Evolutionary conservation across 192 early-diverging fungal species (phyloP).

Genomic region (Coemansia biformis): DNA sequence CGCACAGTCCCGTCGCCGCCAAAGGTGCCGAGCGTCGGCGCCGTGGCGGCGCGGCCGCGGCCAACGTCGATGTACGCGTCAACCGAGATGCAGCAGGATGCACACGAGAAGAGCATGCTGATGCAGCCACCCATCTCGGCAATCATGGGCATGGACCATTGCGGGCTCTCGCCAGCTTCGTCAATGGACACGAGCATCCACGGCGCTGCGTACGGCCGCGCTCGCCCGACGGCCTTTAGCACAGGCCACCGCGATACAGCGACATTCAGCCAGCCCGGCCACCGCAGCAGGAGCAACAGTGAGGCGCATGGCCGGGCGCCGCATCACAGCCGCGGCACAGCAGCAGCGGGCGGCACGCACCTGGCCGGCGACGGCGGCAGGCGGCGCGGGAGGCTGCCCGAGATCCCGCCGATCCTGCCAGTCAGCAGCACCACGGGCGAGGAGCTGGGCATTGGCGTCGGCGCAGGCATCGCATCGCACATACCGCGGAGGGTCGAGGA

Average conservation of each 20-base stretch:
- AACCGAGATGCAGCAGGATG: conserved; percentile 43
- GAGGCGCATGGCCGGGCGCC: conserved; percentile 22
- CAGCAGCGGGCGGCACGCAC: no score
- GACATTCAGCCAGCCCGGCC: conserved; percentile 2
- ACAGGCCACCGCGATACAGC: conserved; percentile 13
- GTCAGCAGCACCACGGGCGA: conserved; percentile 47
- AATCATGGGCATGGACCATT: conserved; percentile 28
- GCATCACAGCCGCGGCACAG: not conserved
- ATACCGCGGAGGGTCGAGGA: conserved; percentile 38
- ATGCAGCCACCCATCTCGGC: conserved; percentile 36
- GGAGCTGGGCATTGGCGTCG: conserved; percentile 50
- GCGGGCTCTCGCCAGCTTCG: conserved; percentile 43
- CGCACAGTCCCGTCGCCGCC: conserved; percentile 13
- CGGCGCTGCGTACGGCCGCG: conserved; percentile 2
- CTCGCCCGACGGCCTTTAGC: conserved; percentile 21
- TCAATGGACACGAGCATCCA: conserved; percentile 30
- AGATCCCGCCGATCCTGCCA: conserved; percentile 42
- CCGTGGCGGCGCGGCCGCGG: conserved; percentile 30
- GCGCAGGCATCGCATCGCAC: conserved; percentile 44
- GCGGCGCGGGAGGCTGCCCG: conserved; percentile 34
- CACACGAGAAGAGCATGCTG: conserved; percentile 15
- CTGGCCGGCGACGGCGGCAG: conserved; percentile 6
- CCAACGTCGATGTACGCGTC: conserved; percentile 52
- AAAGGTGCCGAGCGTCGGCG: conserved; percentile 1
- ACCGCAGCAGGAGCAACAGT: conserved; percentile 39